phyloP scores from a whole-genome alignment of 2,329 filamentous ascomycete species.

The Aspergillus novofumigatus region DNA sequence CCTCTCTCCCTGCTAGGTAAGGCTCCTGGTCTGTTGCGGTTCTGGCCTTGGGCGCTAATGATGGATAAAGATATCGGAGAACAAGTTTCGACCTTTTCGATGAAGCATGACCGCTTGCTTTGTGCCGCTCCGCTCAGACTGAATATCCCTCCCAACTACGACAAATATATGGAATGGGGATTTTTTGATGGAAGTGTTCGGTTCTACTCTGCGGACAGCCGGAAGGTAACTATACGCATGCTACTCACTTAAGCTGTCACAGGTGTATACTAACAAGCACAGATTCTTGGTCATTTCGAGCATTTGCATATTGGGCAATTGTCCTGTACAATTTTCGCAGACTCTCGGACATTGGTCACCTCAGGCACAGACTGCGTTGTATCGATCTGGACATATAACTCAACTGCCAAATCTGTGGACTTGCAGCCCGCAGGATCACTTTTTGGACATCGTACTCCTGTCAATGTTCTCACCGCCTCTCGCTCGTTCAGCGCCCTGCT shows the following conservation, averaged over 20 bases:
- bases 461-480: constrained; percentile 77
- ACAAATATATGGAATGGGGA: constrained; percentile 94
- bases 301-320: constrained; percentile 90
- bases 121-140: constrained; percentile 80
- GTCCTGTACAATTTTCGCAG: constrained; percentile 76
- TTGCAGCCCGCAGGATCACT: constrained; percentile 73
- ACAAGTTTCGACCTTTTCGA: constrained; percentile 71
- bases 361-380: constrained; percentile 90
- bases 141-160: constrained; percentile 79
- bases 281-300: constrained; percentile 80
- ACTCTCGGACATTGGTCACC: constrained; percentile 86
- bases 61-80: constrained; percentile 61
- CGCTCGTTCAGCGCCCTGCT: constrained; percentile 85
- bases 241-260: background rate
- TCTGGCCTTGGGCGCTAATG: background rate
- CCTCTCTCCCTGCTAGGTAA: constrained; percentile 71
- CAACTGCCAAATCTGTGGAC: constrained; percentile 67
- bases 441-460: constrained; percentile 83
- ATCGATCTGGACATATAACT: constrained; percentile 72
- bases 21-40: constrained; percentile 7
- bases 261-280: constrained; percentile 2
- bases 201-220: constrained; percentile 80
- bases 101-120: constrained; percentile 76
- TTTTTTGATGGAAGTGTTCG: constrained; percentile 89
- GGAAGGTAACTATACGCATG: constrained; percentile 53